These are phyloP conservation scores for Cinchona pubescens DNA, from an alignment of 257 asterid genomes.

Conservation along the genomic window DNA sequence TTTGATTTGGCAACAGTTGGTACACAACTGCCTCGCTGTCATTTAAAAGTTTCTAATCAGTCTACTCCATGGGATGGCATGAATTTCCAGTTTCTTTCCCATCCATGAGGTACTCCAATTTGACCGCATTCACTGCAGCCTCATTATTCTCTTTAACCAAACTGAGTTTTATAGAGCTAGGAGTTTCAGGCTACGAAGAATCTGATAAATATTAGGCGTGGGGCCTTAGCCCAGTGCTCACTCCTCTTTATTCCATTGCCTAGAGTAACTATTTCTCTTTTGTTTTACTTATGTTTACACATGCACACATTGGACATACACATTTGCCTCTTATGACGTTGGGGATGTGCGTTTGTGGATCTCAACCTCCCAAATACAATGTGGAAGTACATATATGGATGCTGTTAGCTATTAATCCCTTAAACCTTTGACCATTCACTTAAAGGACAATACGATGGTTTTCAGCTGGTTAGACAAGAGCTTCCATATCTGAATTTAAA, in stretches of 20 bases:
- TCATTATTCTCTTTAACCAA: background rate
- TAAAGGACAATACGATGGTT: background rate
- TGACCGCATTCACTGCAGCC: background rate
- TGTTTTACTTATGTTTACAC: background rate
- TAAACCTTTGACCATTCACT: background rate
- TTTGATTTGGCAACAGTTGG: constrained; percentile 39
- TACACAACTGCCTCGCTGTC: constrained; percentile 38
- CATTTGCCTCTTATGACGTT: background rate
- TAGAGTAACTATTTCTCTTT: background rate
- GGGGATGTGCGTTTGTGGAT: background rate
- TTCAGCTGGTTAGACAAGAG: background rate
- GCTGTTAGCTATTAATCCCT: background rate
- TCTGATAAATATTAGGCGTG: background rate
- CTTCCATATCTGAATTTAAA: background rate
- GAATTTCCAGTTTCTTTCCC: constrained; percentile 43
- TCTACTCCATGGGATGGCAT: constrained; percentile 47
- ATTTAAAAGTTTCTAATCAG: constrained; percentile 26
- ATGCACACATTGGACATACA: background rate
- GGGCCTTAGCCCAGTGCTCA: background rate
- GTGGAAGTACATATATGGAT: background rate
- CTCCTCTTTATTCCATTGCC: background rate
- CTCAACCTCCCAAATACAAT: background rate
- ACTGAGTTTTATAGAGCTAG: background rate
- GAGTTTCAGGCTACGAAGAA: background rate
- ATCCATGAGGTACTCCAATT: constrained; percentile 46